Conservation (phyloP, 2,329 filamentous ascomycete genomes). For the Furcasterigmium furcatum region DNA sequence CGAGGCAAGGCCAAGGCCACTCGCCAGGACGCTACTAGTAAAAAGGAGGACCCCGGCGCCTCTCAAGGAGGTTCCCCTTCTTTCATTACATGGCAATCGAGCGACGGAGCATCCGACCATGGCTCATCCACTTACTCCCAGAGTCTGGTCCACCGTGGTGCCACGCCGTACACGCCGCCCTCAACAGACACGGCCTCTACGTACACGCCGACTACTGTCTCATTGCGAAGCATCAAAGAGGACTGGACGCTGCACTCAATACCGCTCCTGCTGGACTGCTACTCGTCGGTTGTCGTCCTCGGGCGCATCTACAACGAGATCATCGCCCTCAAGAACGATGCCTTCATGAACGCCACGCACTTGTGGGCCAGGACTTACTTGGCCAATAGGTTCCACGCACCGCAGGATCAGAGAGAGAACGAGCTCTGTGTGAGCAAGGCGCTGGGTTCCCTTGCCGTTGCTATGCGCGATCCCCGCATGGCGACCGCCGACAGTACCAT, state of each 20-base stretch:
- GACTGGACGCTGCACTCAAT: constrained; percentile 35
- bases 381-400: constrained; percentile 28
- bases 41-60: neutral
- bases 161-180: neutral
- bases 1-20: neutral
- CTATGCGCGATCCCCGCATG: constrained; percentile 23
- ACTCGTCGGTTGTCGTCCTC: constrained; percentile 30
- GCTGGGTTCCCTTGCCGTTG: constrained; percentile 31
- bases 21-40: neutral
- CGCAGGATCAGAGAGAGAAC: constrained; percentile 25
- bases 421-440: constrained; percentile 31
- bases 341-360: constrained; percentile 34
- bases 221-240: constrained; percentile 17
- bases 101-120: too few relatives aligned
- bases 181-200: neutral
- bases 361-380: constrained; percentile 36
- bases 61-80: too few relatives aligned
- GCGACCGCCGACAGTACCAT: constrained; percentile 28
- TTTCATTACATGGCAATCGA: too few relatives aligned
- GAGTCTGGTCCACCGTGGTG: neutral
- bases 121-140: too few relatives aligned
- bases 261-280: constrained; percentile 34
- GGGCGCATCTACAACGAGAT: constrained; percentile 20
- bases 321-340: constrained; percentile 20
- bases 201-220: neutral